Percentiles rank a stretch among this genome's conserved stretches.
Evolutionary conservation across 805 yeast genomes (phyloP).

Genomic region (Wickerhamiella siamensis): DNA sequence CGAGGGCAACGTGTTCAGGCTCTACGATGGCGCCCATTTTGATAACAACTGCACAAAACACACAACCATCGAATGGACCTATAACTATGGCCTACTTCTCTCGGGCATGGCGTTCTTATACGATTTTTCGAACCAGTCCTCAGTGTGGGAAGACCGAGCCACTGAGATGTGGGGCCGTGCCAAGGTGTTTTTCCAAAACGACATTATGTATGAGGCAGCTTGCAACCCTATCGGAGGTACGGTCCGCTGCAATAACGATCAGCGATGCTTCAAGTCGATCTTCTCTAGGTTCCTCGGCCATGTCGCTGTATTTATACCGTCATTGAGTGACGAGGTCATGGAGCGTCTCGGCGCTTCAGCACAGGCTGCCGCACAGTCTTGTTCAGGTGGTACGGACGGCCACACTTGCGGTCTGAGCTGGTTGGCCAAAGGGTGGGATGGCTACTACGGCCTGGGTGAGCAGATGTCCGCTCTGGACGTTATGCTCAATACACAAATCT

Average conservation of each 20-base stretch:
- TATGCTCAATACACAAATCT: constrained; percentile 33
- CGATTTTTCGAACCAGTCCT: constrained; percentile 42
- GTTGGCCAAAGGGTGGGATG: constrained; percentile 49
- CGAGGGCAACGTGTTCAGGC: constrained; percentile 21
- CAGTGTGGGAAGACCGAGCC: constrained; percentile 44
- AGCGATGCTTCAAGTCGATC: constrained; percentile 60
- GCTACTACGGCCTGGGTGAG: constrained; percentile 64
- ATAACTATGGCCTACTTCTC: constrained; percentile 56
- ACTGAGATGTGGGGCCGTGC: constrained; percentile 34
- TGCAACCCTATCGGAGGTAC: constrained; percentile 35
- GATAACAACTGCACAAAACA: constrained; percentile 33
- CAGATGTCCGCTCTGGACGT: constrained; percentile 67
- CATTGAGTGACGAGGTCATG: constrained; percentile 34
- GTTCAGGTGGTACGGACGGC: constrained; percentile 69
- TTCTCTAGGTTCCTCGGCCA: constrained; percentile 51
- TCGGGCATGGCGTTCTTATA: constrained; percentile 57
- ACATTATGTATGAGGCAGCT: constrained; percentile 54
- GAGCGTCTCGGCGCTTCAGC: constrained; percentile 39
- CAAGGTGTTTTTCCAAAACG: constrained; percentile 36
- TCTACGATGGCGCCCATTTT: constrained; percentile 62
- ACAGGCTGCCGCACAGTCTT: constrained; percentile 58
- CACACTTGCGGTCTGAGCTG: constrained; percentile 74
- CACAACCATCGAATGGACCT: constrained; percentile 52
- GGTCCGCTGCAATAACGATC: constrained; percentile 52
- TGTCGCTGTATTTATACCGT: constrained; percentile 47